Evolutionary conservation across 108 stramenopile genomes (phyloP), one percentile per base, ranked within the genome.

Genomic region (Stephanodiscus triporus): DNA sequence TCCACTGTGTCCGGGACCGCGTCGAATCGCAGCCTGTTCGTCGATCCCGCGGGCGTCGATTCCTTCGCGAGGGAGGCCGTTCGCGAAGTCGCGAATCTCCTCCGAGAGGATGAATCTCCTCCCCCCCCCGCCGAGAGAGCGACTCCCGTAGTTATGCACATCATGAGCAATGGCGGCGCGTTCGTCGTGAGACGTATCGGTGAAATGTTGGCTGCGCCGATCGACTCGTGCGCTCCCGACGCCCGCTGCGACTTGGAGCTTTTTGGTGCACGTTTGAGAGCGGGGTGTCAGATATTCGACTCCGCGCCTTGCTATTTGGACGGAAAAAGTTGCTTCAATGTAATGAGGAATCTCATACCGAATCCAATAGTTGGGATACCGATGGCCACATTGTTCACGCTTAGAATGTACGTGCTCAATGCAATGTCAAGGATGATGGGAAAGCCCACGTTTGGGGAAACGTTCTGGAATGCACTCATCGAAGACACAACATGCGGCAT

Each of bases 391-490:
- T 53, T 53, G 20, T 53, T 53, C 51, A 20, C 51, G 23, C 51
- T 53, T 53, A 53, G 19, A 53, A 24, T 24, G 23, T 53, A 24
- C 24, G 51, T 8, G 19, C 51, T 6, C 6, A 20, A 19, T 53
- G 23, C 51, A 6, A 19, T 53, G 20, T 53, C 51, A 8, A 9
- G 20, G 8, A 53, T 53, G 8, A 53, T n/a, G 8, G 51, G 51
- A 53, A 53, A 20, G 20, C 51, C 51, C 7, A 53, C 51, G 51
- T 24, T 24, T n/a, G 23, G 51, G 20, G 54, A 69, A 32, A 19
- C 6, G 38, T 69, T 69, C 54, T 69, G 68, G 68, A 69, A 69
- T 36, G 54, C 34, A 9, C 37, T 69, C 34, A n/a, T 69, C 7
- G 34, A 48, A 20, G 30, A 38, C 40, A 32, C 9, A 19, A 19